phyloP scores from a whole-genome alignment of 1,284 basidiomycete species.

The Ceratobasidium sp. region DNA sequence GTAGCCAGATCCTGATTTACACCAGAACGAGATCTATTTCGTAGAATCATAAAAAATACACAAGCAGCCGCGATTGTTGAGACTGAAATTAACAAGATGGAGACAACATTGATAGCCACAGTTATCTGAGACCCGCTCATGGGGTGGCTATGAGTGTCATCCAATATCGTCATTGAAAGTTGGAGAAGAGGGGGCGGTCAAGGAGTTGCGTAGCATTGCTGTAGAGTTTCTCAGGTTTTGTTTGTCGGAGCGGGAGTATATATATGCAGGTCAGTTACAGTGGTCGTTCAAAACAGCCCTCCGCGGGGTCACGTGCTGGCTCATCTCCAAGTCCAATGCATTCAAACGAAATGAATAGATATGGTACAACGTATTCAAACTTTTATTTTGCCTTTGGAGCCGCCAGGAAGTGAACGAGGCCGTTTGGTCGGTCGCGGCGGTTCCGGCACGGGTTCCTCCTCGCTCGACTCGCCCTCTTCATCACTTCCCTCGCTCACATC shows the following conservation, averaged over 20 bases:
- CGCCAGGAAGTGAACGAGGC: neutral
- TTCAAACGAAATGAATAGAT: neutral
- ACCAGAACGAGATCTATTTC: neutral
- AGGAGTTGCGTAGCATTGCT: neutral
- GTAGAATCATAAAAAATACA: conserved; percentile 12
- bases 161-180: neutral
- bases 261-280: conserved; percentile 2
- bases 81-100: neutral
- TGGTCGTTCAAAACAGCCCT: neutral
- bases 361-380: conserved; percentile 11
- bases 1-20: neutral
- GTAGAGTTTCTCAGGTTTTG: neutral
- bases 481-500: conserved; percentile 53
- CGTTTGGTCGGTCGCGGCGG: conserved; percentile 35
- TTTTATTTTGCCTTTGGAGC: conserved; percentile 35
- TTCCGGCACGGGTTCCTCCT: conserved; percentile 51
- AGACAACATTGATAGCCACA: neutral
- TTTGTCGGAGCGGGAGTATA: conserved; percentile 4
- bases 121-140: no score
- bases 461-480: conserved; percentile 53
- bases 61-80: conserved; percentile 11
- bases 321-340: neutral
- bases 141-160: neutral
- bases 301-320: neutral
- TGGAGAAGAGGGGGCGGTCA: neutral